Evolutionary conservation across 768 basidiomycete genomes (phyloP).

Genomic region (Suillus occidentalis): DNA sequence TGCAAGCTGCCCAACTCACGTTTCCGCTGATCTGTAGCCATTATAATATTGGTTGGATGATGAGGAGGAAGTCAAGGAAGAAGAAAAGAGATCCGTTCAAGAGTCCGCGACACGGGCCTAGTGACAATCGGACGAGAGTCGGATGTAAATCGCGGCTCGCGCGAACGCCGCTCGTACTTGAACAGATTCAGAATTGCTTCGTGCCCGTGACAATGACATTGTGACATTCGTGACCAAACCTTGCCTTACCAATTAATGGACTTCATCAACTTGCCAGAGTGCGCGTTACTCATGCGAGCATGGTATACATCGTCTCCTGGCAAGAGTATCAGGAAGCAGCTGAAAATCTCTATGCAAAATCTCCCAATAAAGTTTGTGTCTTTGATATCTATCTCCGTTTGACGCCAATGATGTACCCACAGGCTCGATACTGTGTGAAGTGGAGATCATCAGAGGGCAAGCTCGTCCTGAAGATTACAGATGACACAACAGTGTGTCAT

Average conservation of each 20-base stretch:
- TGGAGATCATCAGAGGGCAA: slow-evolving; percentile 85
- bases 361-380: slow-evolving; percentile 70
- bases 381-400: background rate
- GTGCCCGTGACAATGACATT: slow-evolving; percentile 1
- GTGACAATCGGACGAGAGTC: background rate
- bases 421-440: slow-evolving; percentile 93
- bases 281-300: slow-evolving; percentile 46
- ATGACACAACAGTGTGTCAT: slow-evolving; percentile 76
- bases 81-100: background rate
- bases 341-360: slow-evolving; percentile 77
- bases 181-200: background rate
- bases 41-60: slow-evolving; percentile 7
- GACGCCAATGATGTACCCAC: slow-evolving; percentile 8
- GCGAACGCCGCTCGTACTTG: background rate
- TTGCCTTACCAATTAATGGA: slow-evolving; percentile 10
- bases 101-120: background rate
- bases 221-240: slow-evolving; percentile 12
- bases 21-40: slow-evolving; percentile 34
- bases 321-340: slow-evolving; percentile 90
- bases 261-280: slow-evolving; percentile 15
- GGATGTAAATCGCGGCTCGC: slow-evolving; percentile 7
- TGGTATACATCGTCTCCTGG: slow-evolving; percentile 92
- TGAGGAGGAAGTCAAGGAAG: background rate
- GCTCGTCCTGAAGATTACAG: slow-evolving; percentile 91
- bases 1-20: slow-evolving; percentile 19